Evolutionary conservation across 2,329 filamentous ascomycete species (phyloP).

Genomic region (Sarocladium brachiariae): DNA sequence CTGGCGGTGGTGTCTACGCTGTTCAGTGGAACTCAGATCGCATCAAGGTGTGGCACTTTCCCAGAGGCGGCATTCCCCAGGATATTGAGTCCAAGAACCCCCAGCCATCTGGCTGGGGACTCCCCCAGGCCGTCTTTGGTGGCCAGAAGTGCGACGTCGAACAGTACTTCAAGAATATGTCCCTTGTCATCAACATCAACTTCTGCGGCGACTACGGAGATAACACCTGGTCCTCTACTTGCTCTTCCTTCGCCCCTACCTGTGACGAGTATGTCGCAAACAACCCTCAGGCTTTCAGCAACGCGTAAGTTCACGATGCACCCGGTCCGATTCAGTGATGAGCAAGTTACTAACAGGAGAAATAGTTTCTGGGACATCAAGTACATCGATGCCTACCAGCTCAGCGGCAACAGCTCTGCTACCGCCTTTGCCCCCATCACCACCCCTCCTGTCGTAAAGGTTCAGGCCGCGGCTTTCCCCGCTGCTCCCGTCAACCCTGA

Average conservation of each 20-base stretch:
- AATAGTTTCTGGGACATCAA: slow-evolving; percentile 46
- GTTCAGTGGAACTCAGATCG: slow-evolving; percentile 57
- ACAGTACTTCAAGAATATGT: slow-evolving; percentile 58
- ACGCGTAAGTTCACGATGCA: slow-evolving; percentile 26
- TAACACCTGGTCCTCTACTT: slow-evolving; percentile 34
- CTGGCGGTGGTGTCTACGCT: slow-evolving; percentile 61
- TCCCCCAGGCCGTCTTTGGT: slow-evolving; percentile 64
- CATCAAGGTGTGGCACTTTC: slow-evolving; percentile 74
- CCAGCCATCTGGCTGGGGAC: slow-evolving; percentile 59
- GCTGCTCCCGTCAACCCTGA: slow-evolving; percentile 22
- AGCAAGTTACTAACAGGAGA: background rate
- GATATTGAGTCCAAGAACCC: slow-evolving; percentile 57
- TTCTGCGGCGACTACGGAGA: slow-evolving; percentile 75
- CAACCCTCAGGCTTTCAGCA: slow-evolving; percentile 35
- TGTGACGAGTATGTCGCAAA: slow-evolving; percentile 40
- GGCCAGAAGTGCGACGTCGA: slow-evolving; percentile 57
- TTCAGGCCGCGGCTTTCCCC: no score
- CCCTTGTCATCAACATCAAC: slow-evolving; percentile 66
- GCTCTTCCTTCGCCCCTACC: slow-evolving; percentile 32
- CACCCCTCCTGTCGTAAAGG: background rate
- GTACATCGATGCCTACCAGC: slow-evolving; percentile 42
- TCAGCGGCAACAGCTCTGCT: slow-evolving; percentile 5
- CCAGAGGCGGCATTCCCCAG: slow-evolving; percentile 54
- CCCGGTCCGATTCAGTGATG: no score
- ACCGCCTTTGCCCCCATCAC: background rate